A percentile compares a stretch with the other conserved stretches of the same genome.
Evolutionary conservation across 176 grass and related monocot genomes (phyloP).

Genomic region (maize (Zea mays)): Zm-B73-REFERENCE-NAM-5.0 NC_050103.1:148017501-148018000

Average conservation of each 20-base stretch:
- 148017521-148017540: neutral
- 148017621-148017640: neutral
- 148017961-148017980: slow-evolving; percentile 48
- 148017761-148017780: neutral
- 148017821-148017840: slow-evolving; percentile 68
- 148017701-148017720: neutral
- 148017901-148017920: slow-evolving; percentile 46
- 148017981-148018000: neutral
- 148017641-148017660: neutral
- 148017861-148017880: slow-evolving; percentile 66
- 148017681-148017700: neutral
- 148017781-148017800: neutral
- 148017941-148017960: slow-evolving; percentile 59
- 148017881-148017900: slow-evolving; percentile 67
- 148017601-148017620: neutral
- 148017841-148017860: slow-evolving; percentile 82
- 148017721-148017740: slow-evolving; percentile 2
- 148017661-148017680: neutral
- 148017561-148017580: neutral
- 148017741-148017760: neutral
- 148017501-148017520: neutral
- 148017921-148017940: slow-evolving; percentile 72
- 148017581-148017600: neutral
- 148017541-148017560: neutral
- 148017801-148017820: slow-evolving; percentile 42